These are phyloP conservation scores for Berberis thunbergii DNA, from an alignment of 164 flowering plant species.

Conservation along the genomic window DNA sequence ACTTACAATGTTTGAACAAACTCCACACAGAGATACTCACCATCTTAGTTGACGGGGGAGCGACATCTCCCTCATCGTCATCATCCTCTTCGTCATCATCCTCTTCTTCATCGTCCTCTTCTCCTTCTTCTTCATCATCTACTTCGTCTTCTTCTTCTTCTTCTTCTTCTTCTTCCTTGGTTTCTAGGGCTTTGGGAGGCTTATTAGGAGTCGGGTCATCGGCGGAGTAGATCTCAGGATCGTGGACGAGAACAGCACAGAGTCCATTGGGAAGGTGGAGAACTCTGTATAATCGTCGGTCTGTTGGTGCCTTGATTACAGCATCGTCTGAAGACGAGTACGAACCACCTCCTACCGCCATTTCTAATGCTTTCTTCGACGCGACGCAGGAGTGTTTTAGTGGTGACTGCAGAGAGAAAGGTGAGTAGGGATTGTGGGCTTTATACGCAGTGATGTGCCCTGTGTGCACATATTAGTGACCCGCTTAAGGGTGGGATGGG, in stretches of 20 bases:
- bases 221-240: slow-evolving; percentile 70
- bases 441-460: too few species aligned
- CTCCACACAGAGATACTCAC: slow-evolving; percentile 12
- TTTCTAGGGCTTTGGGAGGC: slow-evolving; percentile 11
- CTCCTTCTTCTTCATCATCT: slow-evolving; percentile 12
- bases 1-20: background rate
- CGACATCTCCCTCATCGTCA: slow-evolving; percentile 7
- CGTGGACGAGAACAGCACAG: slow-evolving; percentile 75
- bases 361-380: too few species aligned
- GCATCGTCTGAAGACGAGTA: slow-evolving; percentile 33
- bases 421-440: too few species aligned
- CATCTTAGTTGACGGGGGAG: slow-evolving; percentile 56
- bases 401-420: too few species aligned
- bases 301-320: slow-evolving; percentile 75
- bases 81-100: slow-evolving; percentile 13
- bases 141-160: slow-evolving; percentile 14
- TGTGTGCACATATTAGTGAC: too few species aligned
- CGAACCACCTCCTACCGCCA: too few species aligned
- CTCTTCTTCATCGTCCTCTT: slow-evolving; percentile 7
- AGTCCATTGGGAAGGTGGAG: slow-evolving; percentile 67
- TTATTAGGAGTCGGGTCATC: slow-evolving; percentile 13
- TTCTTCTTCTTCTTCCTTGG: slow-evolving; percentile 19
- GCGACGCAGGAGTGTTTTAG: too few species aligned
- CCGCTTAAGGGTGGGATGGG: too few species aligned
- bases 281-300: slow-evolving; percentile 53